Evolutionary conservation across 1,139 yeast genomes (phyloP).

Genomic region (Suzukiozyma palmioleophila): DNA sequence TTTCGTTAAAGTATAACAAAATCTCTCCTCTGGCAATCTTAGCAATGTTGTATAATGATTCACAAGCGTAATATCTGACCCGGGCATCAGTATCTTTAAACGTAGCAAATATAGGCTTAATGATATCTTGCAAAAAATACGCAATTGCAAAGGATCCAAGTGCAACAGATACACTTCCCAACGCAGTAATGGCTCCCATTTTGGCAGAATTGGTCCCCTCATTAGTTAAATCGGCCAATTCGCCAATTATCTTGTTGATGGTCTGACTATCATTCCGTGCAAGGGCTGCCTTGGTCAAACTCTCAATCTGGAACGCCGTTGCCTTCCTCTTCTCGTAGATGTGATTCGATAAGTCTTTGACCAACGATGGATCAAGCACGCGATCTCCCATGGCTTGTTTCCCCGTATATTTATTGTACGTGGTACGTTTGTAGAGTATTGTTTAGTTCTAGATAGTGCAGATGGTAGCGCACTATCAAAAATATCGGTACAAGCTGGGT

Average conservation of each 20-base stretch:
- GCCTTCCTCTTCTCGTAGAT: constrained; percentile 92
- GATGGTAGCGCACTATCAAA: too few relatives aligned
- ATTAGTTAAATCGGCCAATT: constrained; percentile 39
- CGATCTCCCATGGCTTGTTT: neutral
- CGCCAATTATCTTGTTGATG: constrained; percentile 49
- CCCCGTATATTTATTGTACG: too few relatives aligned
- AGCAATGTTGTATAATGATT: constrained; percentile 90
- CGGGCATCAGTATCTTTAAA: constrained; percentile 96
- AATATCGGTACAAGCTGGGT: too few relatives aligned
- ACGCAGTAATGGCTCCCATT: constrained; percentile 50
- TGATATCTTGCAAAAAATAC: constrained; percentile 73
- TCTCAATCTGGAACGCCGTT: constrained; percentile 88
- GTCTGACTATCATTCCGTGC: constrained; percentile 64
- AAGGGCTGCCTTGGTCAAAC: constrained; percentile 67
- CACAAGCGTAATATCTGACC: constrained; percentile 96
- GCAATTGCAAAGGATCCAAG: constrained; percentile 48
- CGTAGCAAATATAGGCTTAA: constrained; percentile 92
- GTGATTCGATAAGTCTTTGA: constrained; percentile 83
- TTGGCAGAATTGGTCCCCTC: constrained; percentile 42
- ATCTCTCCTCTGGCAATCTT: constrained; percentile 97
- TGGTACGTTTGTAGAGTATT: neutral
- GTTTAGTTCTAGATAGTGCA: neutral
- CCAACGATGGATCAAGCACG: constrained; percentile 64
- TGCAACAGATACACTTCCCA: constrained; percentile 48
- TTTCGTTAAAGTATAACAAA: constrained; percentile 83